phyloP scores from a whole-genome alignment of 352 stramenopile species.

The Pythium sp. region DNA sequence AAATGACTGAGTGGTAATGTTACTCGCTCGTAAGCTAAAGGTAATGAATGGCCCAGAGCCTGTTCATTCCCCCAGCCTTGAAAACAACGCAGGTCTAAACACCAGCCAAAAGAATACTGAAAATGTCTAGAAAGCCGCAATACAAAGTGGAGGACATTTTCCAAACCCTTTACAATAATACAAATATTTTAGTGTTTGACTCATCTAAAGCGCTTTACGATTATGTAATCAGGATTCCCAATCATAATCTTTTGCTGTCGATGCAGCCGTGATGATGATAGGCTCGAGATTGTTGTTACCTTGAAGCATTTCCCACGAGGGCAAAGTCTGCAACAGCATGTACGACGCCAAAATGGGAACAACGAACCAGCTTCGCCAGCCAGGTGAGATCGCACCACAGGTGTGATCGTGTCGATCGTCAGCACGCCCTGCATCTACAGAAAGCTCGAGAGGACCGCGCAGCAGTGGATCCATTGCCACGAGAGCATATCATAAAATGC shows the following conservation, averaged over 20 bases:
- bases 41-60: too few species aligned
- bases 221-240: not conserved
- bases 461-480: slow-evolving; percentile 11
- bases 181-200: not conserved
- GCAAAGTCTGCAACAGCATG: slow-evolving; percentile 10
- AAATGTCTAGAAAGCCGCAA: not conserved
- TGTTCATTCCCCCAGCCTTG: too few species aligned
- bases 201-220: not conserved
- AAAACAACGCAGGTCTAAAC: too few species aligned
- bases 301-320: slow-evolving; percentile 4
- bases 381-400: slow-evolving; percentile 9
- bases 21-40: not conserved
- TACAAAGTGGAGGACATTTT: not conserved
- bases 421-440: slow-evolving; percentile 26
- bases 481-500: slow-evolving; percentile 13
- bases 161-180: not conserved
- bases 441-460: slow-evolving; percentile 8
- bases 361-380: slow-evolving; percentile 6
- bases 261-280: not conserved
- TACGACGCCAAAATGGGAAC: not conserved
- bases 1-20: not conserved
- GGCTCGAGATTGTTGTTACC: not conserved
- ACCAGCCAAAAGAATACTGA: too few species aligned
- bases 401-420: slow-evolving; percentile 21
- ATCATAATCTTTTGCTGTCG: not conserved